A percentile compares a stretch with the other conserved stretches of the same genome.
Evolutionary conservation across 345 rosid genomes (phyloP).

Genomic region (Erucastrum elatum): DNA sequence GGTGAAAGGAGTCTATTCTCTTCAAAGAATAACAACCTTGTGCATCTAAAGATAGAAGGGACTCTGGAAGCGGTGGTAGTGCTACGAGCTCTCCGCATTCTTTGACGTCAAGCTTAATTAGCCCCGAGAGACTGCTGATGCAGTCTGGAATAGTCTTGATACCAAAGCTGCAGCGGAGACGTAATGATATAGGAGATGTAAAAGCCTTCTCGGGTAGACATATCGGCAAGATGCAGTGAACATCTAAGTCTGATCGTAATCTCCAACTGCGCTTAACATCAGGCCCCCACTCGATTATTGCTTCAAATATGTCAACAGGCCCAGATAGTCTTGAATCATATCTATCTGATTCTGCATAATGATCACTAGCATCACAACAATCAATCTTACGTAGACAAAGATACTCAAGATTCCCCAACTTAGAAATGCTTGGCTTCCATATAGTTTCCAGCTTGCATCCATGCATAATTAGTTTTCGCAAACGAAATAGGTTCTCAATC

Average conservation of each 20-base stretch:
- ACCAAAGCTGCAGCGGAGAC: background rate
- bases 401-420: background rate
- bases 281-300: background rate
- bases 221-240: background rate
- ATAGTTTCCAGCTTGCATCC: too few species aligned
- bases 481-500: background rate
- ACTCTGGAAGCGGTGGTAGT: background rate
- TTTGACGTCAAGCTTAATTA: constrained; percentile 5
- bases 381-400: background rate
- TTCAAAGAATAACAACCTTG: background rate
- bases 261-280: background rate
- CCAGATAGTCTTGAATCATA: too few species aligned
- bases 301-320: too few species aligned
- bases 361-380: too few species aligned
- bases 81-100: constrained; percentile 3
- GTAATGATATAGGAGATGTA: background rate
- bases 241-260: background rate
- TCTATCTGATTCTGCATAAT: too few species aligned
- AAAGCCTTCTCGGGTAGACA: background rate
- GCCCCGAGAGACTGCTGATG: background rate
- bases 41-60: background rate
- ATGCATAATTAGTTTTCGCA: background rate
- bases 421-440: constrained; percentile 16
- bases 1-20: background rate
- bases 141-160: background rate